A percentile compares a stretch with the other conserved stretches of the same genome.
Evolutionary conservation across 139 green algal genomes (phyloP).

Genomic region (Chlamydomonas schloesseri): DNA sequence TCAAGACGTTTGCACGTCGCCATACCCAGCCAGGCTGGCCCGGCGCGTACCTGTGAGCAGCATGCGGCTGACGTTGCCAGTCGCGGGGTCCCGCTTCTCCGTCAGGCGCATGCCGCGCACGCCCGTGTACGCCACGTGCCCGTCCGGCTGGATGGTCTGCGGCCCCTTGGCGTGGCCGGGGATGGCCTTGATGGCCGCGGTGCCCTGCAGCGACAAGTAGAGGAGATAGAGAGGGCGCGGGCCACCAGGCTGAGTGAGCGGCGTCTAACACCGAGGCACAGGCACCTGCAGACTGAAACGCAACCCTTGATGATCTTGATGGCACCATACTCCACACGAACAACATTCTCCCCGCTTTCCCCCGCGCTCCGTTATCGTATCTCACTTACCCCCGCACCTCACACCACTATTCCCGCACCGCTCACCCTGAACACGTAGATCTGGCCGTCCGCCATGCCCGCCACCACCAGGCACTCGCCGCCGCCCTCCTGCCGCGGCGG

Average conservation of each 20-base stretch:
- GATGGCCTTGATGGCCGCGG: slow-evolving; percentile 55
- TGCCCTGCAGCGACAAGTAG: slow-evolving; percentile 36
- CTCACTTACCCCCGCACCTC: too few species aligned
- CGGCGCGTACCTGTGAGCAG: slow-evolving; percentile 54
- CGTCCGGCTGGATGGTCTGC: slow-evolving; percentile 63
- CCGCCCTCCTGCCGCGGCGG: slow-evolving; percentile 43
- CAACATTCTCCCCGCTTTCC: not conserved
- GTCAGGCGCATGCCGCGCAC: slow-evolving; percentile 64
- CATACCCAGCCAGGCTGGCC: too few species aligned
- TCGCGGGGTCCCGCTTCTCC: not conserved
- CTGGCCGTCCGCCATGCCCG: slow-evolving; percentile 70
- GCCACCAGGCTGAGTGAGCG: too few species aligned
- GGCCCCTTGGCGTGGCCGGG: slow-evolving; percentile 62
- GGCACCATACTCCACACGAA: too few species aligned
- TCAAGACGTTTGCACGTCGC: too few species aligned
- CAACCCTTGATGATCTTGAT: too few species aligned
- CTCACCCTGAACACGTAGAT: slow-evolving; percentile 76
- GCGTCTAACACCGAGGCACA: too few species aligned
- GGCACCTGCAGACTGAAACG: not conserved
- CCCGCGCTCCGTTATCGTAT: too few species aligned
- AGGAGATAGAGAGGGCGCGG: not conserved
- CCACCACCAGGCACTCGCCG: slow-evolving; percentile 59
- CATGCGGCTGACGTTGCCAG: slow-evolving; percentile 16
- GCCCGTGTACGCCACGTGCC: slow-evolving; percentile 59
- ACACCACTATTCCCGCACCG: not conserved